Base-by-base conservation (phyloP, 805 yeast genomes). In the Candida stauntonica region DNA sequence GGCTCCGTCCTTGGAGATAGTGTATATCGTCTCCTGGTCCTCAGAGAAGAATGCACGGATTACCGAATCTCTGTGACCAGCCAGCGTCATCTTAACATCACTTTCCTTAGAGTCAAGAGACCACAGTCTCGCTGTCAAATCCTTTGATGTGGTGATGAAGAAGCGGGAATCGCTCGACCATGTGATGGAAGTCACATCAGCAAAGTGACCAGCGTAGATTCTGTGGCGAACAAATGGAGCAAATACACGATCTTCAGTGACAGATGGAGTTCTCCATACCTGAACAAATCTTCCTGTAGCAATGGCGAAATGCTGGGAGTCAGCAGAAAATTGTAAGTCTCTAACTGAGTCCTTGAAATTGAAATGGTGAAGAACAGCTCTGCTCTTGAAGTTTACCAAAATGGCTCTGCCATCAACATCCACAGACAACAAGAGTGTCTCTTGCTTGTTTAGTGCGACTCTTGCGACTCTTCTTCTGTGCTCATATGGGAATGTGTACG, bases 111-210 rank as follows among this genome's bases (percentile, higher is more conserved):
- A 66, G 32, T 77, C 67, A 27, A 93, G 65, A 1, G 97, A 86
- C 63, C 80, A 91, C 7, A 93, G 73, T 49, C 89, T 75, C 2
- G 95, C 79, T 0, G 97, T 85, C 72, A 93, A 71, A 64, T 93
- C 99, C 56, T 86, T 86, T 17, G 95, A 83, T 2, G 95, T 73
- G 3, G 96, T 77, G 29, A 93, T 67, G 51, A 93, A 73, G 57
- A 88, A 93, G 50, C 96, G 73, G 5, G 96, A 85, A 61, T 93
- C 99, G 20, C 70, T 71, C 1, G 97, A 86, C 98, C 98, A 93
- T 3, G 86, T 71, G 9, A 93, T 60, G 2, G 88, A 77, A 2
- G 76, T 70, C 17, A 93, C 77, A 51, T 86, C 94, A 35, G 79
- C 80, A 58, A 79, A 88, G 65, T 93, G 99, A 26, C 99, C 99